These are phyloP conservation scores for Lichtheimia ornata DNA, from an alignment of 371 early-diverging fungal species.

Conservation along the genomic window DNA sequence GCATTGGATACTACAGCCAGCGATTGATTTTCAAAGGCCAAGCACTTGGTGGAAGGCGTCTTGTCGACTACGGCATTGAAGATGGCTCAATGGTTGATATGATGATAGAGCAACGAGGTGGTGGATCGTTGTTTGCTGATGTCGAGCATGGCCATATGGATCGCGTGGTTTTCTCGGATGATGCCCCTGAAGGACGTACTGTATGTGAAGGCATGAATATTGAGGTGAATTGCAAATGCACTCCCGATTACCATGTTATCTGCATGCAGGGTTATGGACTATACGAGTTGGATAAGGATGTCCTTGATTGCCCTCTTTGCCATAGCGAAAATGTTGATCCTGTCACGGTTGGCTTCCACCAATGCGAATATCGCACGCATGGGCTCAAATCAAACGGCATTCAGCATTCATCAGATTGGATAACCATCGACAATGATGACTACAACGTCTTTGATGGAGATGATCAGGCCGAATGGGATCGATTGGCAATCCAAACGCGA, in stretches of 20 bases:
- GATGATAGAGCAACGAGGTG: conserved; percentile 91
- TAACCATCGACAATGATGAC: neutral
- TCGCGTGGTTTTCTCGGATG: neutral
- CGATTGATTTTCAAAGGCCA: conserved; percentile 98
- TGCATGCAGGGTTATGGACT: neutral
- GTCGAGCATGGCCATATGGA: neutral
- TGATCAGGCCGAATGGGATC: neutral
- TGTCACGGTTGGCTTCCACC: neutral
- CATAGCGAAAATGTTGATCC: neutral
- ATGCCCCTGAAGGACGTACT: neutral
- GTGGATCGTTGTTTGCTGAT: conserved; percentile 64
- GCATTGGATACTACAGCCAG: conserved; percentile 98
- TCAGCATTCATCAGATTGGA: neutral
- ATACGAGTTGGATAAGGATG: neutral
- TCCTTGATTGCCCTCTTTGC: neutral
- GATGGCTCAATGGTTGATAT: conserved; percentile 94
- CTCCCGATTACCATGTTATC: neutral
- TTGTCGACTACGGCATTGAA: conserved; percentile 79
- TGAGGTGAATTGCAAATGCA: conserved; percentile 1
- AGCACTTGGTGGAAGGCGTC: conserved; percentile 92
- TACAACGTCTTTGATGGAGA: neutral
- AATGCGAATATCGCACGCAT: conserved; percentile 3
- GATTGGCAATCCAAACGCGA: neutral
- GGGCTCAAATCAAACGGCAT: neutral
- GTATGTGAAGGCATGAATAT: neutral